These are phyloP conservation scores for Tulasnella sp. DNA, from an alignment of 768 basidiomycete species.

Conservation along the genomic window DNA sequence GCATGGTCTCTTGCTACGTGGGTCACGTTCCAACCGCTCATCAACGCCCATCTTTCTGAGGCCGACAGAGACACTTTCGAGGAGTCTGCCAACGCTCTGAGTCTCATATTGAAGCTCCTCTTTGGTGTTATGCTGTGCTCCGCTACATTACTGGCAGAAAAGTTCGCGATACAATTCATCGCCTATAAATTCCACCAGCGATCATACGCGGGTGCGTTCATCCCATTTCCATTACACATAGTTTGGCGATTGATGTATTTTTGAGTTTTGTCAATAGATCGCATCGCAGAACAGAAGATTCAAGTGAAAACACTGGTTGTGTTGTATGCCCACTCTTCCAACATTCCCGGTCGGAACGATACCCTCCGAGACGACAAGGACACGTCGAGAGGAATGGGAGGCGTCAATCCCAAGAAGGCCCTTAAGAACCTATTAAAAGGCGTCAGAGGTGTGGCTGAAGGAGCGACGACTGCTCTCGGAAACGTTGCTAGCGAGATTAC, in stretches of 20 bases:
- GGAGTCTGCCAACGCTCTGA: conserved; percentile 29
- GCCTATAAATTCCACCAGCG: conserved; percentile 32
- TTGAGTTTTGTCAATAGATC: conserved; percentile 41
- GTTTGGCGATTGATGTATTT: conserved; percentile 4
- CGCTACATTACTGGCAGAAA: conserved; percentile 64
- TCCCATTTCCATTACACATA: background rate
- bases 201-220: conserved; percentile 40
- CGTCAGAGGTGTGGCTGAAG: conserved; percentile 60
- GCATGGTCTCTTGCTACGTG: conserved; percentile 50
- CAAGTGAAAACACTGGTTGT: conserved; percentile 58
- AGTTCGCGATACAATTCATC: conserved; percentile 79
- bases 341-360: conserved; percentile 57
- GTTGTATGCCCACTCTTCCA: conserved; percentile 67
- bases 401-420: conserved; percentile 46
- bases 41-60: conserved; percentile 33
- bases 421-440: conserved; percentile 64
- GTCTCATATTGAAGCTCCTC: conserved; percentile 50
- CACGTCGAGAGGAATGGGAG: conserved; percentile 25
- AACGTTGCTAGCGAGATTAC: conserved; percentile 25
- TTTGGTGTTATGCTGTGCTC: conserved; percentile 64
- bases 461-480: conserved; percentile 64
- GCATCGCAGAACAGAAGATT: conserved; percentile 73
- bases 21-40: conserved; percentile 62
- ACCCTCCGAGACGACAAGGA: conserved; percentile 35
- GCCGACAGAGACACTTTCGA: conserved; percentile 14